These are phyloP conservation scores for Pyrrhoderma lamaoense DNA, from an alignment of 1,284 basidiomycete genomes.

Conservation along the genomic window DNA sequence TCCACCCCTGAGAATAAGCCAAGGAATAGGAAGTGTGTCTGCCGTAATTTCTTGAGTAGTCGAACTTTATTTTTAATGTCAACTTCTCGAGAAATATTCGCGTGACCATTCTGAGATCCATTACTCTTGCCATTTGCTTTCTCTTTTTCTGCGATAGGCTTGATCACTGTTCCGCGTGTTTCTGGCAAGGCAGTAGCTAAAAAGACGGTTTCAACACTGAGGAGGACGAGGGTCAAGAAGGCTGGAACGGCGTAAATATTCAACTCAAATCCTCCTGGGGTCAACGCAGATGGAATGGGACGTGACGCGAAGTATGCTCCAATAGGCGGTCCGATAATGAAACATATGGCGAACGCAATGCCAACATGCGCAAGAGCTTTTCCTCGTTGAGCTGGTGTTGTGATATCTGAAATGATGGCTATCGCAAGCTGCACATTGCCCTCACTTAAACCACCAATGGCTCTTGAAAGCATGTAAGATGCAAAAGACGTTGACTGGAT, in stretches of 20 bases:
- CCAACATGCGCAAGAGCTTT: conserved; percentile 86
- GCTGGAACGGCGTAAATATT: conserved; percentile 87
- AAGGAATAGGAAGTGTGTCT: conserved; percentile 76
- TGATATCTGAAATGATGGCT: conserved; percentile 85
- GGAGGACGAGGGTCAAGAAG: conserved; percentile 62
- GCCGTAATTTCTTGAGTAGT: conserved; percentile 48
- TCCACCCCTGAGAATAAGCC: conserved; percentile 87
- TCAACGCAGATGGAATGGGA: conserved; percentile 52
- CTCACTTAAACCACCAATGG: conserved; percentile 86
- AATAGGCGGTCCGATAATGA: conserved; percentile 79
- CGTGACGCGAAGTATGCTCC: conserved; percentile 75
- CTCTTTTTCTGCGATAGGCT: conserved; percentile 22
- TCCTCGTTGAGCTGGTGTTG: conserved; percentile 67
- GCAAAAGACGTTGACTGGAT: conserved; percentile 80
- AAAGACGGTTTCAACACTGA: conserved; percentile 66
- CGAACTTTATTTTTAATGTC: conserved; percentile 44
- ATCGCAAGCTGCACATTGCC: conserved; percentile 80
- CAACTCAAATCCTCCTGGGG: conserved; percentile 55
- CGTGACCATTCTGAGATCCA: conserved; percentile 13
- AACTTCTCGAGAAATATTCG: conserved; percentile 21
- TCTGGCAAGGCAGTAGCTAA: conserved; percentile 70
- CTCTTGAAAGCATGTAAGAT: conserved; percentile 80
- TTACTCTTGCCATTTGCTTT: conserved; percentile 20
- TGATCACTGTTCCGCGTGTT: conserved; percentile 48
- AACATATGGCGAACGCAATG: conserved; percentile 89